A percentile compares a stretch with the other conserved stretches of the same genome.
Evolutionary conservation across 192 early-diverging fungal species (phyloP).

Genomic region (Coemansia sp.): DNA sequence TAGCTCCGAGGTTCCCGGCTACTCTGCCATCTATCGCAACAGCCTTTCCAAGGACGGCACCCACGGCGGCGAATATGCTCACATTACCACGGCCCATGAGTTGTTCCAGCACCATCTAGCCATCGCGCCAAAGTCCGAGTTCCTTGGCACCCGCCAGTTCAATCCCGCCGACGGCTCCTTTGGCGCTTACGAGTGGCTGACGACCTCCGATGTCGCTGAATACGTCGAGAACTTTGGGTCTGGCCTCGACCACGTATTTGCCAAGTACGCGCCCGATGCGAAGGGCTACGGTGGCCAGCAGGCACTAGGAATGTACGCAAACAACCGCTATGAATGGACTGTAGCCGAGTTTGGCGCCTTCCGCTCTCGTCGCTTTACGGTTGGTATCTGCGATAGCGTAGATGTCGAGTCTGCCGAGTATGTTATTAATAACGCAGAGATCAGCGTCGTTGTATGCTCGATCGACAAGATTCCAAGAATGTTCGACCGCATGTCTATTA

Average conservation of each 20-base stretch:
- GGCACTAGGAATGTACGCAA: conserved; percentile 66
- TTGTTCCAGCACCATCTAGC: conserved; percentile 27
- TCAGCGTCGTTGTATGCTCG: conserved; percentile 64
- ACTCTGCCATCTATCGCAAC: conserved; percentile 25
- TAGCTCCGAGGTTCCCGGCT: conserved; percentile 31
- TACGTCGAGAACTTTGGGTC: conserved; percentile 68
- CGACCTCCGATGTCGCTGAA: conserved; percentile 68
- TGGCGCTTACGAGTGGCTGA: conserved; percentile 33
- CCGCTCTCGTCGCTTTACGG: conserved; percentile 61
- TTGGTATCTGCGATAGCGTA: conserved; percentile 79
- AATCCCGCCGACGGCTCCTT: conserved; percentile 7
- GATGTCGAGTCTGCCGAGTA: conserved; percentile 73
- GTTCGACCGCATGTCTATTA: conserved; percentile 57
- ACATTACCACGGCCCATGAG: conserved; percentile 34
- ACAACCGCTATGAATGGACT: conserved; percentile 73
- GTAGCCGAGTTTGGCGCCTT: conserved; percentile 65
- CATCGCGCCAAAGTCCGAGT: conserved; percentile 48
- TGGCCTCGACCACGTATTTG: conserved; percentile 68
- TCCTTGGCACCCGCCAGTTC: conserved; percentile 7
- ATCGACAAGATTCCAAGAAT: conserved; percentile 70
- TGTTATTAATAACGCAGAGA: conserved; percentile 77
- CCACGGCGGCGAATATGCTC: conserved; percentile 8
- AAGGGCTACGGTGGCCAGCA: conserved; percentile 30
- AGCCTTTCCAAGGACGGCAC: conserved; percentile 26
- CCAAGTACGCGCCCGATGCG: conserved; percentile 12